Conservation (phyloP, 495 filamentous ascomycete genomes). For the Penicillium soppii region DNA sequence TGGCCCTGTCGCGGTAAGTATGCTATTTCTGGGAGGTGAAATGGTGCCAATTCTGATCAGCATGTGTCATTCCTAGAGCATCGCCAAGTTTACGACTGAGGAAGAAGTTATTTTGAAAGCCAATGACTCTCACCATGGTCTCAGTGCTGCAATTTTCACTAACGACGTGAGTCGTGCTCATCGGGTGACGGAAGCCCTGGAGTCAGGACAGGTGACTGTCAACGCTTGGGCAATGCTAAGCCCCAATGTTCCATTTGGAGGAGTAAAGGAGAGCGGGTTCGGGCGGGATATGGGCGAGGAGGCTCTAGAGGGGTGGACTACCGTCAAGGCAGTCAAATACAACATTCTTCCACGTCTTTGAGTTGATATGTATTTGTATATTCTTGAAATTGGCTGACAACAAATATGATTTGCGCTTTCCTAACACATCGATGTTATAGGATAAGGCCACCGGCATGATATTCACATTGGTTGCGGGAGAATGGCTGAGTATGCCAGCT, state of each 20-base stretch:
- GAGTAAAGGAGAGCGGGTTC: conserved; percentile 56
- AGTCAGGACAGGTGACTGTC: conserved; percentile 57
- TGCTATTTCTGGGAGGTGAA: background rate
- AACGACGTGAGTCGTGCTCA: conserved; percentile 73
- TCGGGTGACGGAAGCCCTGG: conserved; percentile 71
- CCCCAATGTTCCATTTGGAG: conserved; percentile 47
- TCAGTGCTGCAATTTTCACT: conserved; percentile 82
- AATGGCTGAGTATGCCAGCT: no score
- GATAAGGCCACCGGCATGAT: no score
- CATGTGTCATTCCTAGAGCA: conserved; percentile 15
- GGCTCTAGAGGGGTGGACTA: conserved; percentile 27
- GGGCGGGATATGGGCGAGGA: conserved; percentile 46
- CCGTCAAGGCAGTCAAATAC: conserved; percentile 25
- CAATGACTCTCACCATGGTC: conserved; percentile 82
- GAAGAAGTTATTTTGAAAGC: conserved; percentile 78
- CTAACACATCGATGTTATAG: no score
- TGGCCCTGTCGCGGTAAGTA: conserved; percentile 43
- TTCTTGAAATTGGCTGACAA: no score
- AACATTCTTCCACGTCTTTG: conserved; percentile 21
- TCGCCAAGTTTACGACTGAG: conserved; percentile 67
- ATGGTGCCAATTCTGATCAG: no score
- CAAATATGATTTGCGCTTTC: no score
- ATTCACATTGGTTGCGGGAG: no score
- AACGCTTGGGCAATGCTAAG: conserved; percentile 23
- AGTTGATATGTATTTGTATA: background rate